phyloP scores from a whole-genome alignment of 805 yeast species.

The Candida quercuum region DNA sequence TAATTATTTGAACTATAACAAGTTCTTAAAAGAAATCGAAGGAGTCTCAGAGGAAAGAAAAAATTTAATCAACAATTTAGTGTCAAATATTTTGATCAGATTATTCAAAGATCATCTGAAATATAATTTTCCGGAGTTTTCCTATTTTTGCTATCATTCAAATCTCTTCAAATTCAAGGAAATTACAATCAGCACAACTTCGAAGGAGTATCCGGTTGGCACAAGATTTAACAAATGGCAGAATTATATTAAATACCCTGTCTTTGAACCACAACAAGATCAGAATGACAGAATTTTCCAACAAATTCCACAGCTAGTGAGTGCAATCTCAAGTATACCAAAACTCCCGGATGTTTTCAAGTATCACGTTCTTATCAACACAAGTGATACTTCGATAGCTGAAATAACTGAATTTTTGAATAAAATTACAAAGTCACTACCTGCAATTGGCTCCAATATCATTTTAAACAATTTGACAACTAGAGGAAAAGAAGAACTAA shows the following conservation, averaged over 20 bases:
- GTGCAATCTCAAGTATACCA: neutral
- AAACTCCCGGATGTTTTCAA: neutral
- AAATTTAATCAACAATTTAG: neutral
- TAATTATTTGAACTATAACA: neutral
- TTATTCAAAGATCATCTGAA: constrained; percentile 6
- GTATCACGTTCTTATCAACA: neutral
- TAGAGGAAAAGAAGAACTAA: neutral
- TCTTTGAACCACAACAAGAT: neutral
- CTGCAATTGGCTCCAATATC: neutral
- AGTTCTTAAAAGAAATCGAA: neutral
- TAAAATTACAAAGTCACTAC: neutral
- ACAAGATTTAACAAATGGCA: constrained; percentile 10
- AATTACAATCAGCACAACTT: neutral
- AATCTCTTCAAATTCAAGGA: neutral
- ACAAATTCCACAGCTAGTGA: neutral
- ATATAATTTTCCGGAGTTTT: constrained; percentile 7
- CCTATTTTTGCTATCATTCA: constrained; percentile 5
- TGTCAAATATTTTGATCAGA: constrained; percentile 8
- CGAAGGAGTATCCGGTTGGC: too few species aligned
- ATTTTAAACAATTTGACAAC: neutral
- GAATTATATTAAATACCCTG: constrained; percentile 11
- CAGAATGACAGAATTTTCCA: neutral
- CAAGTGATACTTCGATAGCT: neutral
- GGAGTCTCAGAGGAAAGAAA: neutral
- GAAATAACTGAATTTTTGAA: neutral